These are phyloP conservation scores for Plasmodium relictum DNA, from an alignment of 169 alveolate genomes.

Conservation along the genomic window DNA sequence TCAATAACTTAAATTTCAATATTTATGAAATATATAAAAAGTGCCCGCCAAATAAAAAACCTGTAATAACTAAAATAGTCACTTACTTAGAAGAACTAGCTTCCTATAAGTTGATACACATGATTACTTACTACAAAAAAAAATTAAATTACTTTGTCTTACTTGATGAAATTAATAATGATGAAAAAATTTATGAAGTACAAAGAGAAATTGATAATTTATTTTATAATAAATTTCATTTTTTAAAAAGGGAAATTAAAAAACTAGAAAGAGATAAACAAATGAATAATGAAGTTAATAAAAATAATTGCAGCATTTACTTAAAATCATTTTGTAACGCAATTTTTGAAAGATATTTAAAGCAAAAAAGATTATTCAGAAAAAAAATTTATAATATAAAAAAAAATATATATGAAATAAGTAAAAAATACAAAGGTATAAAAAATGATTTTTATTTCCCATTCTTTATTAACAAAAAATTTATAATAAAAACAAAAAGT, in stretches of 20 bases:
- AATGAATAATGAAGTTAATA: background rate
- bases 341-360: conserved; percentile 22
- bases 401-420: conserved; percentile 26
- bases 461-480: conserved; percentile 45
- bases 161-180: conserved; percentile 29
- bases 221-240: conserved; percentile 21
- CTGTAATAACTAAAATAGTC: conserved; percentile 13
- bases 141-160: conserved; percentile 28
- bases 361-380: conserved; percentile 27
- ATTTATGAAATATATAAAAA: conserved; percentile 36
- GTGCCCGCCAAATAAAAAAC: conserved; percentile 29
- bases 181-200: conserved; percentile 12
- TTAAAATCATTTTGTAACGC: conserved; percentile 11
- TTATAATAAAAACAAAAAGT: conserved; percentile 44
- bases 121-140: conserved; percentile 18
- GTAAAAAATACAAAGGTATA: conserved; percentile 6
- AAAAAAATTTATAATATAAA: conserved; percentile 17
- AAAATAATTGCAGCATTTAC: background rate
- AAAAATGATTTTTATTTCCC: conserved; percentile 29
- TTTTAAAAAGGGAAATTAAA: conserved; percentile 5
- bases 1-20: conserved; percentile 21
- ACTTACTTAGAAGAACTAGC: conserved; percentile 45
- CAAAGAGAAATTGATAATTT: conserved; percentile 29
- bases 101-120: conserved; percentile 19
- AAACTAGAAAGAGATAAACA: background rate